Conservation (phyloP, 2,329 filamentous ascomycete genomes). For the Colletotrichum melonis region DNA sequence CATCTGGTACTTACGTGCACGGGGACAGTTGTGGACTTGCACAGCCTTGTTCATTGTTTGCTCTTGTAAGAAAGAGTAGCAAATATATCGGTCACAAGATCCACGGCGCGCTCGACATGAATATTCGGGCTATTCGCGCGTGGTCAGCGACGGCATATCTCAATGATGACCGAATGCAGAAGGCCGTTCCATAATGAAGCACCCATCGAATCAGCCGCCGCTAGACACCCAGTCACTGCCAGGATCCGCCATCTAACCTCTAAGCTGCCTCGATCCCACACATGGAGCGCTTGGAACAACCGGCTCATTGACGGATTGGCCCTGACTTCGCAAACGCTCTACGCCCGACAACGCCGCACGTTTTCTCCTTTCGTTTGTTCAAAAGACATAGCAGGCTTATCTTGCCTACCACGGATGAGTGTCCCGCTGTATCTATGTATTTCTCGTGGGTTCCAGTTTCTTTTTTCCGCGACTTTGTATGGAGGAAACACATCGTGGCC, state of each 20-base stretch:
- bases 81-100: neutral
- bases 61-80: neutral
- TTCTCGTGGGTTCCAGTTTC: neutral
- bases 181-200: neutral
- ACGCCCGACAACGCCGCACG: neutral
- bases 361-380: neutral
- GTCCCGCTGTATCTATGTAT: neutral
- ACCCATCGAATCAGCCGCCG: neutral
- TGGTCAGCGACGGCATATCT: neutral
- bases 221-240: neutral
- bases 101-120: neutral
- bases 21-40: neutral
- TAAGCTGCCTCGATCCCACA: neutral
- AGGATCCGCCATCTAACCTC: neutral
- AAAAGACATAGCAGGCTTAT: neutral
- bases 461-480: neutral
- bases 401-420: neutral
- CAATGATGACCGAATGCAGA: neutral
- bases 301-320: neutral
- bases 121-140: neutral
- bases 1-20: neutral
- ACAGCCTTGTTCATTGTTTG: neutral
- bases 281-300: neutral
- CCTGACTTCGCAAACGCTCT: neutral
- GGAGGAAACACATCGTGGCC: neutral